These are phyloP conservation scores for Mariannaea elegans DNA, from an alignment of 2,329 filamentous ascomycete genomes.

Conservation along the genomic window DNA sequence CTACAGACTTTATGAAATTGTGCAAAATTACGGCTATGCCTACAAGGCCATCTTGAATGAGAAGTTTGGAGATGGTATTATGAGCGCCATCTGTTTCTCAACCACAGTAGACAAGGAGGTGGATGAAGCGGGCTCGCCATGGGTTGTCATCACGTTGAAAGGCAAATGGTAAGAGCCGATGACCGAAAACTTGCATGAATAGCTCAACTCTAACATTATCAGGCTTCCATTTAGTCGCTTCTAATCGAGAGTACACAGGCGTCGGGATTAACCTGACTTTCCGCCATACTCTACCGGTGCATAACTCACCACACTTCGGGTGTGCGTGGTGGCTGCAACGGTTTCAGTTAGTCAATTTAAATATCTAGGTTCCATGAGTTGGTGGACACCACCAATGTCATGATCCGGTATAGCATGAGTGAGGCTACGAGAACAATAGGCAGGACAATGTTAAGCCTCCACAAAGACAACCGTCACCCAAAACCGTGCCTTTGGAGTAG, in stretches of 20 bases:
- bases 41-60: constrained; percentile 97
- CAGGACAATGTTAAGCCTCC: constrained; percentile 43
- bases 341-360: neutral
- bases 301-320: neutral
- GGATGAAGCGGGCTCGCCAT: constrained; percentile 80
- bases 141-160: constrained; percentile 84
- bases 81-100: constrained; percentile 93
- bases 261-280: neutral
- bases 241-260: constrained; percentile 22
- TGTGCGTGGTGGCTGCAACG: neutral
- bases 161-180: constrained; percentile 77
- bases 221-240: constrained; percentile 48
- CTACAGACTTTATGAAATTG: constrained; percentile 91
- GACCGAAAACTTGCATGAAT: neutral
- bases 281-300: neutral
- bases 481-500: constrained; percentile 15
- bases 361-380: neutral
- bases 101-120: constrained; percentile 95
- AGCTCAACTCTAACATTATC: constrained; percentile 7
- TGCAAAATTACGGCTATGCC: constrained; percentile 96
- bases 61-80: constrained; percentile 94
- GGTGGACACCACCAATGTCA: neutral
- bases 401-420: neutral
- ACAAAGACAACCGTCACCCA: constrained; percentile 26
- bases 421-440: constrained; percentile 35